phyloP scores from a whole-genome alignment of 2,329 filamentous ascomycete species.

The Stagonosporopsis cucurbitacearum region DNA sequence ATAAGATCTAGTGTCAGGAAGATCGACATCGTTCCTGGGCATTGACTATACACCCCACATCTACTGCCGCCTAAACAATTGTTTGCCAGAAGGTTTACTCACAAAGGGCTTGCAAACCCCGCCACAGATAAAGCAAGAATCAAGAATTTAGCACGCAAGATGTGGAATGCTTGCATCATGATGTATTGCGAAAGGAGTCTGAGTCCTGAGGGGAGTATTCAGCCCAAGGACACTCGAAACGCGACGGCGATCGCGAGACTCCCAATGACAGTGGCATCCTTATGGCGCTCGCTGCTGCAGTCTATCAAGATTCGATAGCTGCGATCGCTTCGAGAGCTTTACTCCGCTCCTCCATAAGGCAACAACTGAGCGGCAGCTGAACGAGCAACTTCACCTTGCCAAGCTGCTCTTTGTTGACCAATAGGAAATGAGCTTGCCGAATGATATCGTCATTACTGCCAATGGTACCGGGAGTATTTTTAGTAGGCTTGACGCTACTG shows the following conservation, averaged over 20 bases:
- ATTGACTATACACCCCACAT: not conserved
- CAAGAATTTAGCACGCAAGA: not conserved
- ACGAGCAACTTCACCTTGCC: not conserved
- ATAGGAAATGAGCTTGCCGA: not conserved
- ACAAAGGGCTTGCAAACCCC: too few relatives aligned
- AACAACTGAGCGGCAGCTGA: not conserved
- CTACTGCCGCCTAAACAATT: not conserved
- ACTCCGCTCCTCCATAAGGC: not conserved
- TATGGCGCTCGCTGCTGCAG: not conserved
- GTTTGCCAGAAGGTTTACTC: too few relatives aligned
- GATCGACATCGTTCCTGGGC: not conserved
- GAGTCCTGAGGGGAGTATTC: not conserved
- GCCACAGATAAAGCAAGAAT: too few relatives aligned
- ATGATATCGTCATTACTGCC: constrained; percentile 1
- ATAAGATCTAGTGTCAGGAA: not conserved
- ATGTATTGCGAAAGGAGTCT: not conserved
- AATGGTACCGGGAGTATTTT: not conserved
- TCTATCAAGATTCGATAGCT: constrained; percentile 1
- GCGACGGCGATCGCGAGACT: not conserved
- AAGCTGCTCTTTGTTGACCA: not conserved
- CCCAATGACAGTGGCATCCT: not conserved
- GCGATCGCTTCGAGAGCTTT: not conserved
- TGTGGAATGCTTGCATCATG: not conserved
- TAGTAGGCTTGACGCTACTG: not conserved
- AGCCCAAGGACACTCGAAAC: not conserved